Base-by-base conservation (phyloP, 2,329 filamentous ascomycete species). In the Whalleya microplaca region DNA sequence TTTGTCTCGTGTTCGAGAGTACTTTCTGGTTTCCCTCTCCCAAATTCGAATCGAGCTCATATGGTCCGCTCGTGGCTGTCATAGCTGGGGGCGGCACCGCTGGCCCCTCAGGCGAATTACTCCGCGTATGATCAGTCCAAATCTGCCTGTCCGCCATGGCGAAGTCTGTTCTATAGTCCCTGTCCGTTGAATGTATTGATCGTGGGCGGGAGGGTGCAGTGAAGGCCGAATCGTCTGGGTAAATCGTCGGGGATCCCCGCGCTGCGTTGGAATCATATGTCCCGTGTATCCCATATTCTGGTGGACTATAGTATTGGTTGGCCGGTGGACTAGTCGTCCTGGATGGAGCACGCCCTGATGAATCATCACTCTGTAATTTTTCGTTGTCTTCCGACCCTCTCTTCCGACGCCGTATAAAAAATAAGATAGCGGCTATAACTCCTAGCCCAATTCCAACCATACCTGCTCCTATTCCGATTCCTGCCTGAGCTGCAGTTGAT, bases 61-160 rank as follows among this genome's bases (percentile, higher is more conserved):
- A 37, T 16, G 32, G 32, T 16, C 32, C 32, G 10, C 32, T 14
- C 3, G 9, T 6, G 3, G 10, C 9, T 12, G 32, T 37, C 5
- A 16, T 16, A 12, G 32, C 9, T 16, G 32, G 32, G 9, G 27
- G 41, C 21, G 21, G 23, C 14, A 19, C 41, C 20, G 48, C 14
- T 7, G 23, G n/a, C 18, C 45, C 48, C 1, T 40, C 42, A 5
- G 49, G 32, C 14, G 9, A 5, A 10, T 37, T 20, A 18, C 32
- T 42, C 23, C 42, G 42, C 20, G 51, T 2, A 12, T 51, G 53
- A 21, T 56, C 48, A 14, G 48, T 56, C 53, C 53, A 56, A 16
- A 56, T 37, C 20, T 56, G 53, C 9, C 6, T 37, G 41, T 56
- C 53, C 9, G 53, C 53, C 48, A 56, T 21, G 6, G 53, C 53